Conservation (phyloP, 106 monocot genomes). For the Dendrobium officinale region DNA sequence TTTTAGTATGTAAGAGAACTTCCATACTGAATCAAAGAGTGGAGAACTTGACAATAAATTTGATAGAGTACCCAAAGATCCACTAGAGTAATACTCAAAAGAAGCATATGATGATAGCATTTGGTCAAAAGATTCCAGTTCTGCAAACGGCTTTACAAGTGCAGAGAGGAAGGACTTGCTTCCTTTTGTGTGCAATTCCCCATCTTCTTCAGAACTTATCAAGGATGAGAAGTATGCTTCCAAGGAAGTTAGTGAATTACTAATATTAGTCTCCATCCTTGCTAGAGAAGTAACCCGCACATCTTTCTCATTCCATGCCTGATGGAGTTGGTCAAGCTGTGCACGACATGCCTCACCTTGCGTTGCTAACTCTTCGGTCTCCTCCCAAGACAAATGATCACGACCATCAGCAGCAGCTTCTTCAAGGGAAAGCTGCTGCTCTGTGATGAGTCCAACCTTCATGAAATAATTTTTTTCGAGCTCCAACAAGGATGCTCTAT, state of each 20-base stretch:
- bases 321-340: conserved; percentile 78
- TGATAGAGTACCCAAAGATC: conserved; percentile 19
- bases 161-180: conserved; percentile 54
- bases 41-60: conserved; percentile 35
- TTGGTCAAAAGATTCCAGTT: conserved; percentile 72
- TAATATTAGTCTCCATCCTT: conserved; percentile 60
- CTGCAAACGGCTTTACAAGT: conserved; percentile 56
- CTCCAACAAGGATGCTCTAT: conserved; percentile 67
- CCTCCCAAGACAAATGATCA: conserved; percentile 98
- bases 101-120: conserved; percentile 31
- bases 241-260: conserved; percentile 53
- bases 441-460: conserved; percentile 70
- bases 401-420: conserved; percentile 61
- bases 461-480: conserved; percentile 79
- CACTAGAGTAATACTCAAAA: conserved; percentile 22
- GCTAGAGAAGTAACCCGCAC: conserved; percentile 40
- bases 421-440: conserved; percentile 81
- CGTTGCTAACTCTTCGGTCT: conserved; percentile 90
- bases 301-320: conserved; percentile 82
- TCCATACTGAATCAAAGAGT: conserved; percentile 52
- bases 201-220: conserved; percentile 29
- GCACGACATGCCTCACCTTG: conserved; percentile 87
- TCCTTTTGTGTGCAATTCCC: conserved; percentile 28
- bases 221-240: conserved; percentile 63
- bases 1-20: conserved; percentile 38